Conservation (phyloP, 2,329 filamentous ascomycete genomes). For the Fusarium citri region DNA sequence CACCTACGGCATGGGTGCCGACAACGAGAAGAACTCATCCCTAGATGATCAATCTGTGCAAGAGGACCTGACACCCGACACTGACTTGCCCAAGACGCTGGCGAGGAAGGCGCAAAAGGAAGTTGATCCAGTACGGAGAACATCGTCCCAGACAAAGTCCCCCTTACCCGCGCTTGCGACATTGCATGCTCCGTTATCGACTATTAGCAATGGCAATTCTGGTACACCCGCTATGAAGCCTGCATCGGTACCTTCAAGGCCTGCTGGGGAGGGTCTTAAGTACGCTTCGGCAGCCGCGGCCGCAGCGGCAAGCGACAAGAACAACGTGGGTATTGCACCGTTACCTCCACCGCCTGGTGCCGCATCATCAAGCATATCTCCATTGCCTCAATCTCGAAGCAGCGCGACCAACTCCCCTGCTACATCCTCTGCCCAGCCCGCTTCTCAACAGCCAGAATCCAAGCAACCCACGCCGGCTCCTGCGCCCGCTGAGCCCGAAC, state of each 20-base stretch:
- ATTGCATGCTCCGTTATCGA: slow-evolving; percentile 78
- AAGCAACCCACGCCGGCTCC: slow-evolving; percentile 49
- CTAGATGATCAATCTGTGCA: slow-evolving; percentile 94
- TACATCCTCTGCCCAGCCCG: slow-evolving; percentile 60
- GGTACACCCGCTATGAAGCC: slow-evolving; percentile 85
- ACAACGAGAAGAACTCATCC: slow-evolving; percentile 90
- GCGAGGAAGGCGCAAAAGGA: slow-evolving; percentile 72
- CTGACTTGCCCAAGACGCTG: slow-evolving; percentile 59
- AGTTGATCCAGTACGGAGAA: slow-evolving; percentile 66
- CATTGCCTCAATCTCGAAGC: slow-evolving; percentile 66
- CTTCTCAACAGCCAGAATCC: slow-evolving; percentile 51
- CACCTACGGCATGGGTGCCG: slow-evolving; percentile 80
- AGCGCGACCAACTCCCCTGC: slow-evolving; percentile 68
- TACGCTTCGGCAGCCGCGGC: slow-evolving; percentile 97
- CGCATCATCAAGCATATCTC: slow-evolving; percentile 56
- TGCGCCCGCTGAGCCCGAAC: slow-evolving; percentile 42
- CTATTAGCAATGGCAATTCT: slow-evolving; percentile 67
- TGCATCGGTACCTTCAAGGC: slow-evolving; percentile 83
- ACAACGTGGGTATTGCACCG: slow-evolving; percentile 92
- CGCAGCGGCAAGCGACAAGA: slow-evolving; percentile 86
- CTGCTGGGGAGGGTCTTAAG: slow-evolving; percentile 90
- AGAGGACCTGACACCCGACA: slow-evolving; percentile 77
- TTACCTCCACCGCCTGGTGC: slow-evolving; percentile 87
- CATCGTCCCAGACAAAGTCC: slow-evolving; percentile 93
- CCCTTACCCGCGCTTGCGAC: slow-evolving; percentile 93